Base-by-base conservation (phyloP, 192 early-diverging fungal species). In the Backusella tarrabulga region DNA sequence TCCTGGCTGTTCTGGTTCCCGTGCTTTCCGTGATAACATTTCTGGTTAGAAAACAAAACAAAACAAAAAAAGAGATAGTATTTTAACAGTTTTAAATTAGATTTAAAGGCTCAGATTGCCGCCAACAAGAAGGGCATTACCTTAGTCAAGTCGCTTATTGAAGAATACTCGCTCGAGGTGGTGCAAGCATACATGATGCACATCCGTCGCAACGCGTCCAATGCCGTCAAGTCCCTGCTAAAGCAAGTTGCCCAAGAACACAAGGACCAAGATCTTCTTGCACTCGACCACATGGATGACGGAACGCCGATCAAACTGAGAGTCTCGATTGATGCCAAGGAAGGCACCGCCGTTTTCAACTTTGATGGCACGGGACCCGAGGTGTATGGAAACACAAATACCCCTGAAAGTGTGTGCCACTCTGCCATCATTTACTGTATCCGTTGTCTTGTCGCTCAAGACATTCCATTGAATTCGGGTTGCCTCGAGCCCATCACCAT, bases 381-480 rank as follows among this genome's bases (percentile, higher is more conserved):
- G 77, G 93, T 96, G 4, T 98, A 97, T 75, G 95, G 90, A 67
- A 99, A 97, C 83, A 93, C 88, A 54, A 96, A 96, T 73, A 91
- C 95, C 7, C 95, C 91, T 6, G 86, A 85, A 34, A 85, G 87
- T 12, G 85, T 88, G 23, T 80, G 76, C 42, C 92, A 93, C 81
- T 94, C 92, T n/a, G 97, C 98, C 0, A 97, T 97, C 71, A 99
- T 99, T 54, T 99, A 99, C 80, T 98, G 95, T 73, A 85, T 99
- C 56, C 92, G 98, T 6, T 95, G 92, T 82, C 85, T 99, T 83
- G 91, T 99, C n/a, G 88, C 85, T 21, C 87, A 87, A 69, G 95
- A 98, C 72, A 96, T 99, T 67, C 98, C 98, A 1, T 84, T 99
- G 77, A 99, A 99, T 80, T 95, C 97, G 79, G 98, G 97, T 34